phyloP scores from a whole-genome alignment of 257 asterid genomes.

The Eucommia ulmoides region DNA sequence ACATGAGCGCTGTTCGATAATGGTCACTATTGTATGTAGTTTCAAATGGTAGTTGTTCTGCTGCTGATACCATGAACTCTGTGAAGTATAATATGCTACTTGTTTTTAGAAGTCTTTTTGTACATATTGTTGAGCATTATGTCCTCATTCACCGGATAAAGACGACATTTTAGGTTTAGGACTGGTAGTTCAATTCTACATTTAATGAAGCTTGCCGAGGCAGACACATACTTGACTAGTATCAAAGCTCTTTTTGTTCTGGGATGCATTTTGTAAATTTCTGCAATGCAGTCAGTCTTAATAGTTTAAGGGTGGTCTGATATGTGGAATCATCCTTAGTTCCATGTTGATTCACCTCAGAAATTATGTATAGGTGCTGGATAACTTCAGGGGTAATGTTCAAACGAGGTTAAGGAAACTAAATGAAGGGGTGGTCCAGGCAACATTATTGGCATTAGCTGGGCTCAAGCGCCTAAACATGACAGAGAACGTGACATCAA shows the following conservation, averaged over 20 bases:
- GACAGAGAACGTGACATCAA: conserved; percentile 63
- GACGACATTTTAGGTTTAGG: too few relatives aligned
- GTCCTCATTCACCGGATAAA: too few relatives aligned
- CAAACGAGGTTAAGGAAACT: conserved; percentile 80
- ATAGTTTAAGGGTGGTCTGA: neutral
- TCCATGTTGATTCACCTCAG: neutral
- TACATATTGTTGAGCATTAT: too few relatives aligned
- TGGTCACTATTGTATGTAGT: too few relatives aligned
- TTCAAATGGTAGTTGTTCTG: too few relatives aligned
- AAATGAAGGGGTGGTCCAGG: conserved; percentile 90
- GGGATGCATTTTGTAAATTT: neutral
- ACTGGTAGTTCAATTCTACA: too few relatives aligned
- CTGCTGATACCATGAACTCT: too few relatives aligned
- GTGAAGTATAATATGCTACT: too few relatives aligned
- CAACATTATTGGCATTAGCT: conserved; percentile 83
- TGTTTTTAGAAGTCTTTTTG: too few relatives aligned
- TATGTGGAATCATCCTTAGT: neutral
- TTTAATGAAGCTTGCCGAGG: too few relatives aligned
- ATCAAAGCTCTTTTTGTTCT: neutral
- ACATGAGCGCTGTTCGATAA: too few relatives aligned
- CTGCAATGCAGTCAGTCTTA: neutral
- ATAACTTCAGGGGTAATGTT: conserved; percentile 92
- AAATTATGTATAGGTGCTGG: conserved; percentile 46
- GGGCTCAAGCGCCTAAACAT: conserved; percentile 83
- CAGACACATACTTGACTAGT: neutral